phyloP scores from a whole-genome alignment of 371 early-diverging fungal species.

The Cokeromyces recurvatus region DNA sequence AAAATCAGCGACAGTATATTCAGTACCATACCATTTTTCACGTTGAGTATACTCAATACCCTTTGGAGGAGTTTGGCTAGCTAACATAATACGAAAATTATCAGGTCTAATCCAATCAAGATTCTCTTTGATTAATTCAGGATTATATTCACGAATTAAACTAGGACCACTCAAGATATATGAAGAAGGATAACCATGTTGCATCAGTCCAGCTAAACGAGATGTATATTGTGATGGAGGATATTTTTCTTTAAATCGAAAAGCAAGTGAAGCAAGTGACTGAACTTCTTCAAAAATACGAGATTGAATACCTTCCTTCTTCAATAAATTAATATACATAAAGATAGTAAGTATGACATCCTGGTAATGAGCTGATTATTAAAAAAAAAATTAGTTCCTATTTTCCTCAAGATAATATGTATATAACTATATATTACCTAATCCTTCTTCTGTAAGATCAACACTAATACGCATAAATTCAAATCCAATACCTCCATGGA shows the following conservation, averaged over 20 bases:
- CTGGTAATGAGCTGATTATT: slow-evolving; percentile 52
- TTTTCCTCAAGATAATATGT: too few relatives aligned
- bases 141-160: slow-evolving; percentile 59
- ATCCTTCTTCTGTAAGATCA: slow-evolving; percentile 81
- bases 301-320: slow-evolving; percentile 61
- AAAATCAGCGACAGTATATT: slow-evolving; percentile 72
- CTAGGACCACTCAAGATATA: slow-evolving; percentile 69
- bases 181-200: slow-evolving; percentile 62
- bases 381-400: slow-evolving; percentile 1
- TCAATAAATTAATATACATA: slow-evolving; percentile 82
- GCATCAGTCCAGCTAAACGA: slow-evolving; percentile 58
- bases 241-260: slow-evolving; percentile 83
- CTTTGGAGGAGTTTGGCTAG: slow-evolving; percentile 40
- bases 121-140: slow-evolving; percentile 53
- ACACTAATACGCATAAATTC: slow-evolving; percentile 79
- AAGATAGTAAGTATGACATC: slow-evolving; percentile 80
- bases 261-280: slow-evolving; percentile 63
- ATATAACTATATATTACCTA: too few relatives aligned
- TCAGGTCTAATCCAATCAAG: slow-evolving; percentile 61
- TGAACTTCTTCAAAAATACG: slow-evolving; percentile 78
- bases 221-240: slow-evolving; percentile 58
- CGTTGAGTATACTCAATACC: slow-evolving; percentile 43
- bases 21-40: slow-evolving; percentile 82
- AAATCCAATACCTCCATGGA: slow-evolving; percentile 68
- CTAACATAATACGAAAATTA: slow-evolving; percentile 60